Base-by-base conservation (phyloP, 2,329 filamentous ascomycete genomes). In the Berkeleyomyces basicola region DNA sequence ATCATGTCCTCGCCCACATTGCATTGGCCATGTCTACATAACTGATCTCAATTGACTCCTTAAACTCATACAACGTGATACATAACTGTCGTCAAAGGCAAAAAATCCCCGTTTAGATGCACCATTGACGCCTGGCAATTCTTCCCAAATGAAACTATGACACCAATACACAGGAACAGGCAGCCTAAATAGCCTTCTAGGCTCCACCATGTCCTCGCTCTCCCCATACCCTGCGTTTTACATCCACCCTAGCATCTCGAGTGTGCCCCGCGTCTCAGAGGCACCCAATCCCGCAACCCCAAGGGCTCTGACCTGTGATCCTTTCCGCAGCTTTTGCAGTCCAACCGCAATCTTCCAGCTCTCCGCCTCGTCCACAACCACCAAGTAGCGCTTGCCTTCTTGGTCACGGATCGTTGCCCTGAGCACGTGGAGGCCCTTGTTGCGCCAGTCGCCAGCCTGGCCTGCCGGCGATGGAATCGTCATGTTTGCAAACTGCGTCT, bases 331-430 rank as follows among this genome's bases (percentile, higher is more conserved):
- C 53, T 80, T 77, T 70, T 84, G 81, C 67, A 87, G 70, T 1
- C 82, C 83, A 43, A 80, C 74, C 1, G 82, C 77, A 33, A 87
- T 74, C 77, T 87, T 87, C 84, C 84, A 87, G 37, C 78, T 79
- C 70, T 87, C 84, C 65, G 82, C 78, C 69, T 86, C 82, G 47
- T 77, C 75, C 42, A 87, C 73, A 7, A 87, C 77, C 69, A 87
- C 86, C 43, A 87, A 71, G 68, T 82, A 86, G 43, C 82, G 77
- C 72, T 84, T 85, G 51, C 82, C 82, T 65, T 86, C 83, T 67
- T 84, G 81, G 68, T 87, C 84, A 62, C 82, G 75, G 64, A 86
- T 77, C 11, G 79, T 84, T 31, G 83, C 84, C 59, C 84, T 79
- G 63, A 87, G 72, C 7, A 87, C 71, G 70, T 87, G 84, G 61